phyloP scores from a whole-genome alignment of 2,329 filamentous ascomycete species.

The Incumbomyces lentus region DNA sequence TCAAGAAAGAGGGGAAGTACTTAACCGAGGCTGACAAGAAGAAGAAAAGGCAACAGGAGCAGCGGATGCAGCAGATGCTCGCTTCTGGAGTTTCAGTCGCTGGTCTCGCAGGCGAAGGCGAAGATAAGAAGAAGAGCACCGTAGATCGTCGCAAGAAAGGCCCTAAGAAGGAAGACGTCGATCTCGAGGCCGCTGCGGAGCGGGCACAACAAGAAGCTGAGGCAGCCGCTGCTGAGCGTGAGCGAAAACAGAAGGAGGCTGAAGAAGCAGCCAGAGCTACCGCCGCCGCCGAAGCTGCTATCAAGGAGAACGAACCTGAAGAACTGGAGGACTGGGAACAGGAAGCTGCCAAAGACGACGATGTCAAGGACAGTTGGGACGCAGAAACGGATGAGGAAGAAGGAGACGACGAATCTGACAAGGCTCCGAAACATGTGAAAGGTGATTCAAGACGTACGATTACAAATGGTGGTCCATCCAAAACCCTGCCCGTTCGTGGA shows the following conservation, averaged over 20 bases:
- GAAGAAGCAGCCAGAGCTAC: slow-evolving; percentile 69
- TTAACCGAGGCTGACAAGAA: slow-evolving; percentile 41
- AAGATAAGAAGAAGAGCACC: slow-evolving; percentile 66
- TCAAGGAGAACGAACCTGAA: slow-evolving; percentile 50
- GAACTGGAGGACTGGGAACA: slow-evolving; percentile 72
- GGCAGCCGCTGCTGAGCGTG: slow-evolving; percentile 45
- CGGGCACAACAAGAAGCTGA: slow-evolving; percentile 36
- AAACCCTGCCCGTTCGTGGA: slow-evolving; percentile 6
- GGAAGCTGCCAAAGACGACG: slow-evolving; percentile 60
- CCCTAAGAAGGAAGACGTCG: slow-evolving; percentile 50
- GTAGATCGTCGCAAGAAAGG: slow-evolving; percentile 70
- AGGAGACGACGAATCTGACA: slow-evolving; percentile 35
- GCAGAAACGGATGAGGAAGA: slow-evolving; percentile 58
- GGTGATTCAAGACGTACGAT: slow-evolving; percentile 4
- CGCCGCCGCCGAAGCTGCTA: slow-evolving; percentile 58
- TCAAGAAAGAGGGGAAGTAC: slow-evolving; percentile 39
- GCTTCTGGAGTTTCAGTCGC: slow-evolving; percentile 37
- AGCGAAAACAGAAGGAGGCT: slow-evolving; percentile 56
- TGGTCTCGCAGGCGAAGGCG: slow-evolving; percentile 38
- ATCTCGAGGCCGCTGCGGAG: slow-evolving; percentile 40
- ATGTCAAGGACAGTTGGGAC: slow-evolving; percentile 92
- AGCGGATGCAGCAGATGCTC: slow-evolving; percentile 41
- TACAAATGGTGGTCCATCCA: slow-evolving; percentile 5
- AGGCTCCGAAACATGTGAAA: slow-evolving; percentile 22
- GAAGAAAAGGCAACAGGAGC: slow-evolving; percentile 36